Evolutionary conservation across 495 filamentous ascomycete genomes (phyloP), one percentile per base, ranked within the genome.

Genomic region (Podospora australis): DNA sequence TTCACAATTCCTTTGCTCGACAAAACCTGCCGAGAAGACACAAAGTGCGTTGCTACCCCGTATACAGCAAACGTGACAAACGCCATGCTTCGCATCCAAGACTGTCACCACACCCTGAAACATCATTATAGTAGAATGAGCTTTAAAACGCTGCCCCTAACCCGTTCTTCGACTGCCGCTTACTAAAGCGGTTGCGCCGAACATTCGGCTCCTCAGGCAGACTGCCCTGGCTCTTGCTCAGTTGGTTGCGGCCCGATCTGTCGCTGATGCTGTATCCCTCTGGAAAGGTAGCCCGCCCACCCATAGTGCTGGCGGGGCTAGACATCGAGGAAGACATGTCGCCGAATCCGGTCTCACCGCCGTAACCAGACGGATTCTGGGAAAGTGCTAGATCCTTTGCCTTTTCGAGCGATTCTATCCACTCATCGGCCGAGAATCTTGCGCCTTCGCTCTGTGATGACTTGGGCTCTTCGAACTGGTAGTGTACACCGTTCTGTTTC

Each of bases 101-200:
- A 13, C 17, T 26, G 40, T n/a, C 20, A 20, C 6, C 23, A 32
- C 38, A 23, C 32, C 14, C 16, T 23, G 19, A 4, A 14, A 6
- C 23, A 28, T 17, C 11, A 32, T 8, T 8, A 26, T 13, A 11
- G 9, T 14, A 3, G 22, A 13, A 9, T 6, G 14, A 4, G 2
- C 17, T 6, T 21, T 19, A 64, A 39, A 64, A 64, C 21, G 60
- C 55, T 28, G 89, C 83, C 10, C 88, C 87, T 21, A 95, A 74
- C 16, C 89, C 89, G 60, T 85, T 92, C 69, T 94, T 95, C 6
- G 85, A 90, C 67, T 92, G 87, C 50, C 90, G 75, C 62, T 87
- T 87, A 65, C 86, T 91, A 67, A 96, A 96, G 26, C 89, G 75
- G 63, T 94, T 88, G 43, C 81, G 78, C 56, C 75, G 75, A 23